Evolutionary conservation across 1,284 basidiomycete species (phyloP).

Genomic region (Phellopilus nigrolimitatus): DNA sequence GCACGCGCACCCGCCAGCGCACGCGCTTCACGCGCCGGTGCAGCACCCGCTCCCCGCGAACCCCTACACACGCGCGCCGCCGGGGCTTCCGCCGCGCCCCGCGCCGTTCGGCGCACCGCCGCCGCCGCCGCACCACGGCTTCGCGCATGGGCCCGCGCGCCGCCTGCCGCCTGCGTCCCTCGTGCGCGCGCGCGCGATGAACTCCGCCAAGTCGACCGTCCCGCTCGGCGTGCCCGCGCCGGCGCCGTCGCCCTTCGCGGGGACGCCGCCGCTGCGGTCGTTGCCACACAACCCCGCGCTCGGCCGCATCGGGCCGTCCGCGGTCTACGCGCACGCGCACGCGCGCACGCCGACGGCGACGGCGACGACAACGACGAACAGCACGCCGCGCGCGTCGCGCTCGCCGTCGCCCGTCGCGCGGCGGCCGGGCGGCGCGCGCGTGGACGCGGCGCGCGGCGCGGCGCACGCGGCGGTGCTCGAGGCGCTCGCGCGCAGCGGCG

Average conservation of each 20-base stretch:
- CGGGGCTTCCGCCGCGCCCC: not conserved
- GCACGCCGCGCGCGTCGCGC: slow-evolving; percentile 30
- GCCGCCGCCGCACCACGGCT: too few species aligned
- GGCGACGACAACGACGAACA: too few species aligned
- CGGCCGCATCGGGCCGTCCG: not conserved
- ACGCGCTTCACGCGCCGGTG: not conserved
- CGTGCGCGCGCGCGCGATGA: slow-evolving; percentile 11
- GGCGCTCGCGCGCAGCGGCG: slow-evolving; percentile 54
- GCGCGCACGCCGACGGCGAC: slow-evolving; percentile 17
- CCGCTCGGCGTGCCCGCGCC: not conserved
- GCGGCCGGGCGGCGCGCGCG: slow-evolving; percentile 28
- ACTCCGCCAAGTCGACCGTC: slow-evolving; percentile 6
- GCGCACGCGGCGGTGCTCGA: slow-evolving; percentile 47
- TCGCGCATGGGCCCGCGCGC: too few species aligned
- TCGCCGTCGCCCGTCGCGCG: slow-evolving; percentile 45
- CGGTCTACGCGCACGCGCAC: too few species aligned
- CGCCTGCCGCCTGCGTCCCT: slow-evolving; percentile 8
- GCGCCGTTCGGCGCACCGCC: too few species aligned
- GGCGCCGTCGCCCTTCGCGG: too few species aligned
- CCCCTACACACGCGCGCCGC: slow-evolving; percentile 15
- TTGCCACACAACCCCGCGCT: too few species aligned
- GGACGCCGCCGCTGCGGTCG: too few species aligned
- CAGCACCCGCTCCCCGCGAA: slow-evolving; percentile 20
- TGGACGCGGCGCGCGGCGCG: slow-evolving; percentile 29
- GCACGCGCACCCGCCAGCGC: not conserved